Conservation (phyloP, 768 basidiomycete genomes). For the Dacryopinax spathularia region DNA sequence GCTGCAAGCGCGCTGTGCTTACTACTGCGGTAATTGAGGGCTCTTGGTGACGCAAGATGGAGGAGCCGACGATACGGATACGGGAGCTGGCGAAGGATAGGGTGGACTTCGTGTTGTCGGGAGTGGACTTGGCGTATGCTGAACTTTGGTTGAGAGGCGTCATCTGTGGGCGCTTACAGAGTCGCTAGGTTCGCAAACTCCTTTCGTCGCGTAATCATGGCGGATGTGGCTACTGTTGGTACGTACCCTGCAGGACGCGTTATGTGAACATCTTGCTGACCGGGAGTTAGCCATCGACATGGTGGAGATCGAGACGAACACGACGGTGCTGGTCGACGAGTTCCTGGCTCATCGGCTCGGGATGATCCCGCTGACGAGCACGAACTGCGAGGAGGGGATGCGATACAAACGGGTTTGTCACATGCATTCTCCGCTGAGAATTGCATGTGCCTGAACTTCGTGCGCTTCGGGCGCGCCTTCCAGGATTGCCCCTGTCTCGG, state of each 20-base stretch:
- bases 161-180: conserved; percentile 4
- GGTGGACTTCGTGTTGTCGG: conserved; percentile 84
- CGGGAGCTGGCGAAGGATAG: conserved; percentile 71
- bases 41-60: too few relatives aligned
- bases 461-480: neutral
- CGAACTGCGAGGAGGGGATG: conserved; percentile 79
- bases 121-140: conserved; percentile 87
- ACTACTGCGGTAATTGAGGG: too few relatives aligned
- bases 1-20: too few relatives aligned
- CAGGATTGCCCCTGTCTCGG: conserved; percentile 87
- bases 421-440: conserved; percentile 4
- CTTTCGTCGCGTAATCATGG: conserved; percentile 82
- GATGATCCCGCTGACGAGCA: conserved; percentile 78
- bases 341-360: conserved; percentile 94
- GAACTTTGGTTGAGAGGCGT: neutral
- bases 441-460: neutral
- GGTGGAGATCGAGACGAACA: conserved; percentile 83
- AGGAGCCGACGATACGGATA: conserved; percentile 42
- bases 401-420: conserved; percentile 52
- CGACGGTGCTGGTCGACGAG: conserved; percentile 88
- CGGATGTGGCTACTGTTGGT: conserved; percentile 94
- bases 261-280: neutral
- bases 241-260: too few relatives aligned
- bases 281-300: conserved; percentile 72
- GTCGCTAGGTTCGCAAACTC: conserved; percentile 76